These are phyloP conservation scores for Thozetella sp. DNA, from an alignment of 495 filamentous ascomycete genomes.

Conservation along the genomic window DNA sequence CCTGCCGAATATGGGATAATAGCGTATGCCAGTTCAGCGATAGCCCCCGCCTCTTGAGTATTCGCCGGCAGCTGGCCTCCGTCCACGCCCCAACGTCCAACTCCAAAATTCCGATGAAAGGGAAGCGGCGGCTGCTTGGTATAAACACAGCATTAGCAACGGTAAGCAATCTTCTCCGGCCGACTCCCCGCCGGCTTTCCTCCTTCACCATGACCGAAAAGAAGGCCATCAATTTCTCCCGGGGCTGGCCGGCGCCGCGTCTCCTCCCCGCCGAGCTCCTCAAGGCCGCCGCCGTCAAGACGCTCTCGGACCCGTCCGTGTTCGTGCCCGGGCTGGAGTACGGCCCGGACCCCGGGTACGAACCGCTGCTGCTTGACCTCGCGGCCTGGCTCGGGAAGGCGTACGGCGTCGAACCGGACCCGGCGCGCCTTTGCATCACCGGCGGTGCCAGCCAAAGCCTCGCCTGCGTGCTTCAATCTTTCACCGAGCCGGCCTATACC, in stretches of 20 bases:
- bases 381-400: conserved; percentile 69
- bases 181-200: background rate
- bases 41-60: too few species aligned
- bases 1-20: too few species aligned
- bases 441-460: conserved; percentile 79
- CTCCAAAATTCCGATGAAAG: too few species aligned
- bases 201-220: conserved; percentile 11
- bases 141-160: too few species aligned
- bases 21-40: too few species aligned
- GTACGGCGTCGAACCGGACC: conserved; percentile 46
- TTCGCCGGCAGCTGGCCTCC: too few species aligned
- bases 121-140: too few species aligned
- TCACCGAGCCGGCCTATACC: conserved; percentile 77
- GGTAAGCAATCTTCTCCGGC: background rate
- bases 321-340: conserved; percentile 67
- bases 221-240: conserved; percentile 63
- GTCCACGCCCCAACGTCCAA: too few species aligned
- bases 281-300: conserved; percentile 49
- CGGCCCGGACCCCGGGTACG: conserved; percentile 76
- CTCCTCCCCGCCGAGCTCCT: conserved; percentile 69
- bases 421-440: conserved; percentile 74
- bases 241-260: conserved; percentile 70
- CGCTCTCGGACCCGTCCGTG: conserved; percentile 60
- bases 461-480: conserved; percentile 70
- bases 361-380: conserved; percentile 62